Evolutionary conservation across 768 basidiomycete species (phyloP).

Genomic region (Pisolithus orientalis): DNA sequence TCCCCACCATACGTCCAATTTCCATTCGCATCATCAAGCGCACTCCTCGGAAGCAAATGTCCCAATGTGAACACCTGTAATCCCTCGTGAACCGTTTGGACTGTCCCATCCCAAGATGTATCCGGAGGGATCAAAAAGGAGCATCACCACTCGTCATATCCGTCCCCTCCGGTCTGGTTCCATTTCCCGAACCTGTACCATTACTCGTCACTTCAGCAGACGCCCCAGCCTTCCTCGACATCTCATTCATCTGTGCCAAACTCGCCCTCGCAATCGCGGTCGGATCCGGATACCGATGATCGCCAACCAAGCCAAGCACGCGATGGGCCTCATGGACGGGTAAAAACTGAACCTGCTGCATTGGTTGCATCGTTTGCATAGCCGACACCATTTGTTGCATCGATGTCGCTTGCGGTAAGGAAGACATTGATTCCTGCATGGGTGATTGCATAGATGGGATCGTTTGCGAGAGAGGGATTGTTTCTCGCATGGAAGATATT

Average conservation of each 20-base stretch:
- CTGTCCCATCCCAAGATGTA: slow-evolving; percentile 20
- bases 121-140: slow-evolving; percentile 23
- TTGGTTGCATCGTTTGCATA: slow-evolving; percentile 1
- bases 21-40: slow-evolving; percentile 45
- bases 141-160: slow-evolving; percentile 21
- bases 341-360: slow-evolving; percentile 36
- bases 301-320: slow-evolving; percentile 34
- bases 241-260: slow-evolving; percentile 74
- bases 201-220: not conserved
- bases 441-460: not conserved
- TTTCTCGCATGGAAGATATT: too few relatives aligned
- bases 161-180: slow-evolving; percentile 2
- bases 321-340: slow-evolving; percentile 52
- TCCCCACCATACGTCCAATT: slow-evolving; percentile 54
- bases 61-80: slow-evolving; percentile 79
- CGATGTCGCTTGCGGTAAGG: not conserved
- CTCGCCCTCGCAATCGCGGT: slow-evolving; percentile 57
- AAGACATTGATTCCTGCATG: not conserved
- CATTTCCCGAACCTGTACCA: not conserved
- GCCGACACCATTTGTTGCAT: not conserved
- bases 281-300: slow-evolving; percentile 33
- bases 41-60: slow-evolving; percentile 58
- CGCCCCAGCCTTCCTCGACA: slow-evolving; percentile 56
- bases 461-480: too few relatives aligned
- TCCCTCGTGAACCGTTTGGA: slow-evolving; percentile 46